Percentiles rank a stretch among this genome's conserved stretches.
phyloP scores from a whole-genome alignment of 805 yeast species.

The Alloascoidea hylecoeti region DNA sequence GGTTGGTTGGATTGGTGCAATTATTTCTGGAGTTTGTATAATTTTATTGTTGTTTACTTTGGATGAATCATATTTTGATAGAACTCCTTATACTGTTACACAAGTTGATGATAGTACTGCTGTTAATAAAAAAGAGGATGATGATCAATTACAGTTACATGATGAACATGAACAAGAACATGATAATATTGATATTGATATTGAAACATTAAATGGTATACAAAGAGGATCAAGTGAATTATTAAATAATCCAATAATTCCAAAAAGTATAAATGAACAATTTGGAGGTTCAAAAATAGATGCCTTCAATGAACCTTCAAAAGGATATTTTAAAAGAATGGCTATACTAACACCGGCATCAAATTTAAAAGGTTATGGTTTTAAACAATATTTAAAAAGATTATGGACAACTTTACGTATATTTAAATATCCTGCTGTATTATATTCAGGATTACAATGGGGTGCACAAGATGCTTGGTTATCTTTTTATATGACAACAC shows the following conservation, averaged over 20 bases:
- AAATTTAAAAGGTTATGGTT: conserved; percentile 47
- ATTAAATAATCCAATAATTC: too few species aligned
- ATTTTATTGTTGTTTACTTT: conserved; percentile 33
- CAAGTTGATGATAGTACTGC: too few species aligned
- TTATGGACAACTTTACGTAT: conserved; percentile 36
- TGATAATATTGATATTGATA: too few species aligned
- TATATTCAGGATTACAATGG: conserved; percentile 62
- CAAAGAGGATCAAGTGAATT: too few species aligned
- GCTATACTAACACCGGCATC: conserved; percentile 40
- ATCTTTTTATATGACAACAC: conserved; percentile 61
- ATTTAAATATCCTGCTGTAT: conserved; percentile 49
- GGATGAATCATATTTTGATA: conserved; percentile 52
- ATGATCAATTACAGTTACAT: too few species aligned
- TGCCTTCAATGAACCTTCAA: conserved; percentile 26
- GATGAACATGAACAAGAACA: too few species aligned
- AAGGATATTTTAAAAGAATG: conserved; percentile 30
- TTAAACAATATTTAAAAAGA: conserved; percentile 47
- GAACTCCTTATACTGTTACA: conserved; percentile 22
- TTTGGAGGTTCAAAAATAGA: conserved; percentile 10
- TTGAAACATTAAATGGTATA: too few species aligned
- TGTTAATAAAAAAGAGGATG: too few species aligned
- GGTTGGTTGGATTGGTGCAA: conserved; percentile 49
- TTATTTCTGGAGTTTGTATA: conserved; percentile 39
- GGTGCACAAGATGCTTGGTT: conserved; percentile 68
- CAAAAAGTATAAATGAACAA: neutral